Conservation (phyloP, 139 green algal genomes). For the Picochlorum sp. region DNA sequence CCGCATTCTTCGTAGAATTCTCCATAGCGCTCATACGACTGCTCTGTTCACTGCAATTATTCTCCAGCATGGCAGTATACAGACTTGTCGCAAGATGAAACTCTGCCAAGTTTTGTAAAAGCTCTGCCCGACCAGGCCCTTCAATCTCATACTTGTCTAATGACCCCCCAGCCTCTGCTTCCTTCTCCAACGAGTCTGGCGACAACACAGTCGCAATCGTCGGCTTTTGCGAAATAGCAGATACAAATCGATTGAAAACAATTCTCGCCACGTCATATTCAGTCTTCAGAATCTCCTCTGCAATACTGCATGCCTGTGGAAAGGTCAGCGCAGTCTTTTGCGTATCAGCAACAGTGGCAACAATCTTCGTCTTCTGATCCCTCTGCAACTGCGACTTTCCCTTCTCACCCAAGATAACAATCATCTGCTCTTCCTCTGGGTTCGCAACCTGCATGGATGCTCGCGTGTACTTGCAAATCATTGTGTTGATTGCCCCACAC, state of each 20-base stretch:
- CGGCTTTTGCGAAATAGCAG: conserved; percentile 87
- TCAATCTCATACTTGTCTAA: conserved; percentile 95
- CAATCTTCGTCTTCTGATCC: conserved; percentile 35
- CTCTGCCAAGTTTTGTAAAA: conserved; percentile 86
- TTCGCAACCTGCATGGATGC: conserved; percentile 17
- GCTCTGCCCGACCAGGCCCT: conserved; percentile 72
- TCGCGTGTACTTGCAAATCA: conserved; percentile 79
- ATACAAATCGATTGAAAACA: conserved; percentile 92
- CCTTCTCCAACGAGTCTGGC: conserved; percentile 71
- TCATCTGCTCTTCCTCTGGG: conserved; percentile 24
- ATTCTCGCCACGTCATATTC: conserved; percentile 70
- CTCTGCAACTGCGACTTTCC: conserved; percentile 74
- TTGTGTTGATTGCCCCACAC: conserved; percentile 97
- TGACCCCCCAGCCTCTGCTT: conserved; percentile 58
- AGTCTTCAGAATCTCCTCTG: conserved; percentile 85
- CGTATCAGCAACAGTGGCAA: conserved; percentile 48
- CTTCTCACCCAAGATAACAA: conserved; percentile 89
- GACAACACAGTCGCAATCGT: conserved; percentile 87
- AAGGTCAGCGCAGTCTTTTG: conserved; percentile 69
- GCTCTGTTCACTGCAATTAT: conserved; percentile 90
- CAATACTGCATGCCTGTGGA: conserved; percentile 55
- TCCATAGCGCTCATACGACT: conserved; percentile 98
- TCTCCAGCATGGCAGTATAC: conserved; percentile 95
- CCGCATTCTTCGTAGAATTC: conserved; percentile 91
- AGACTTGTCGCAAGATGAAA: conserved; percentile 91